Conservation (phyloP, 805 yeast species). For the Candida peoriensis region DNA sequence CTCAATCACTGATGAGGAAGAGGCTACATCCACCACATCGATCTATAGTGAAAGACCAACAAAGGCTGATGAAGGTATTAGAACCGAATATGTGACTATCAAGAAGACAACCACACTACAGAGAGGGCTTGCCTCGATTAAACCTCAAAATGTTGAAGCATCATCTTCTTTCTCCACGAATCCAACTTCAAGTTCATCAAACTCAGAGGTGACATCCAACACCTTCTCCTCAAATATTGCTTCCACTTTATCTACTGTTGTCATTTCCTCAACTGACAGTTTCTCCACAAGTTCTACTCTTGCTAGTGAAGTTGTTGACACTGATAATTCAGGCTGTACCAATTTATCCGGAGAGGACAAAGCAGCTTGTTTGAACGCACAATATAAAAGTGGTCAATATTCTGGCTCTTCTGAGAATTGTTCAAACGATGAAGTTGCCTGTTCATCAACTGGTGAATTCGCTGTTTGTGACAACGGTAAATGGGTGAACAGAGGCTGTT, state of each 20-base stretch:
- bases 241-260: constrained; percentile 10
- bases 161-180: too few relatives aligned
- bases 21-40: not conserved
- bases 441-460: constrained; percentile 44
- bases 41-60: not conserved
- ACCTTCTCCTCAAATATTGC: constrained; percentile 10
- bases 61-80: not conserved
- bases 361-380: constrained; percentile 41
- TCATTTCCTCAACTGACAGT: constrained; percentile 5
- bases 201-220: constrained; percentile 7
- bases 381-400: constrained; percentile 37
- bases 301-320: too few relatives aligned
- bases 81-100: not conserved
- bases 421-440: constrained; percentile 45
- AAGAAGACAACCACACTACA: too few relatives aligned
- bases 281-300: constrained; percentile 6
- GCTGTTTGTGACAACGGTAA: constrained; percentile 52
- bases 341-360: constrained; percentile 32
- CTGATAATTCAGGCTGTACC: constrained; percentile 26
- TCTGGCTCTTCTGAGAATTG: constrained; percentile 39
- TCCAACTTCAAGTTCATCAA: too few relatives aligned
- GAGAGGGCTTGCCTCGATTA: too few relatives aligned
- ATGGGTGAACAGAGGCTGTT: constrained; percentile 56
- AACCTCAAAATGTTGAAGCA: too few relatives aligned
- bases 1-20: constrained; percentile 6